Conservation (phyloP, 257 asterid genomes). For the Anisodus tanguticus region DNA sequence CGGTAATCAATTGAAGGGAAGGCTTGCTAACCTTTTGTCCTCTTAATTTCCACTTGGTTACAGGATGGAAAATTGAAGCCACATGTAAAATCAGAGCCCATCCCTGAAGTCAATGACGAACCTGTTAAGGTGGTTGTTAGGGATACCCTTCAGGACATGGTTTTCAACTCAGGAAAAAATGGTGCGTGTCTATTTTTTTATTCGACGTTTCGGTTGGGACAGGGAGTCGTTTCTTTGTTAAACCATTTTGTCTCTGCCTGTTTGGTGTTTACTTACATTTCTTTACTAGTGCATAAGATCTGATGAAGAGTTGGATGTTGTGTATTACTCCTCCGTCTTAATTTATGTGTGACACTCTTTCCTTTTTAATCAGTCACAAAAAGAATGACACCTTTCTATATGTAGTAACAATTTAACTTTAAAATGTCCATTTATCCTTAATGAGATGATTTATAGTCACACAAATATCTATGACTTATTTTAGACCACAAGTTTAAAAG, state of each 20-base stretch:
- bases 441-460: too few species aligned
- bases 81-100: constrained; percentile 65
- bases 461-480: too few species aligned
- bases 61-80: constrained; percentile 75
- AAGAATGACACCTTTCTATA: too few species aligned
- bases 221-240: neutral
- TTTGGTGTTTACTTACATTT: neutral
- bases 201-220: neutral
- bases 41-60: constrained; percentile 29
- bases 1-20: neutral
- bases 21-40: neutral
- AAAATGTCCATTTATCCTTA: too few species aligned
- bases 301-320: too few species aligned
- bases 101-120: constrained; percentile 76
- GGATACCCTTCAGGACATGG: constrained; percentile 50
- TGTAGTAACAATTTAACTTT: too few species aligned
- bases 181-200: constrained; percentile 27
- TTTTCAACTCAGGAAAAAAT: constrained; percentile 33
- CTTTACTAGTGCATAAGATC: neutral
- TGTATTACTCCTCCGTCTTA: too few species aligned
- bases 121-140: constrained; percentile 88
- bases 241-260: neutral
- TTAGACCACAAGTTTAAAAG: too few species aligned
- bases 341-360: too few species aligned
- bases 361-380: too few species aligned